These are phyloP conservation scores for Aspergillus campestris DNA, from an alignment of 495 filamentous ascomycete genomes.

Conservation along the genomic window DNA sequence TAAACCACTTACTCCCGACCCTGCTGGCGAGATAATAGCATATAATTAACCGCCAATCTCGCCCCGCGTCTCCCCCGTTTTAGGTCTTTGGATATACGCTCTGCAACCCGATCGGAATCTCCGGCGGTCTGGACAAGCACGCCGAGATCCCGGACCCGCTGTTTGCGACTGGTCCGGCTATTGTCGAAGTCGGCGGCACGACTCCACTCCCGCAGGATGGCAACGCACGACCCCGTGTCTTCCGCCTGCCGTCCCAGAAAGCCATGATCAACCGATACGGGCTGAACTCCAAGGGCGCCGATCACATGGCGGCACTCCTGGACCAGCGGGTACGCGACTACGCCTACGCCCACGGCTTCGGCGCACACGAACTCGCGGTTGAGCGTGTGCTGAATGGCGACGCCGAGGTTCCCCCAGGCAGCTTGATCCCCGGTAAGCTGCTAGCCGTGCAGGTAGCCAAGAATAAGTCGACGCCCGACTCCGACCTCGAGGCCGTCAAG, in stretches of 20 bases:
- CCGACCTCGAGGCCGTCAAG: slow-evolving; percentile 74
- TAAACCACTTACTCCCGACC: slow-evolving; percentile 11
- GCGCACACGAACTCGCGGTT: slow-evolving; percentile 54
- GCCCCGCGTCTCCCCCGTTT: background rate
- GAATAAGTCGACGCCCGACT: slow-evolving; percentile 81
- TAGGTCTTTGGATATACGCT: slow-evolving; percentile 72
- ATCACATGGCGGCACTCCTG: slow-evolving; percentile 71
- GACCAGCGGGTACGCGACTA: slow-evolving; percentile 69
- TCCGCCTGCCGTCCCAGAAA: slow-evolving; percentile 69
- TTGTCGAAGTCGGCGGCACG: slow-evolving; percentile 87
- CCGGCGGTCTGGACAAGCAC: slow-evolving; percentile 90
- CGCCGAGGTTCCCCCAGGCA: slow-evolving; percentile 60
- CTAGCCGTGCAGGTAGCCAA: slow-evolving; percentile 96
- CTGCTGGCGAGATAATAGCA: background rate
- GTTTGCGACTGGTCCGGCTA: slow-evolving; percentile 68
- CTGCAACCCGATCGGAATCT: slow-evolving; percentile 81
- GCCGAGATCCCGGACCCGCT: slow-evolving; percentile 77
- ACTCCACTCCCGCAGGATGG: slow-evolving; percentile 80
- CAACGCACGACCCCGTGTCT: slow-evolving; percentile 81
- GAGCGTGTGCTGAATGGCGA: slow-evolving; percentile 63
- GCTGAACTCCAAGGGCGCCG: slow-evolving; percentile 83
- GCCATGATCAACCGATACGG: slow-evolving; percentile 94
- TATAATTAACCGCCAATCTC: background rate
- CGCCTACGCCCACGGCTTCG: slow-evolving; percentile 60
- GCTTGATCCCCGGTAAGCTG: slow-evolving; percentile 61